phyloP scores from a whole-genome alignment of 306 rosid genomes.

The Sicyos baderoa region DNA sequence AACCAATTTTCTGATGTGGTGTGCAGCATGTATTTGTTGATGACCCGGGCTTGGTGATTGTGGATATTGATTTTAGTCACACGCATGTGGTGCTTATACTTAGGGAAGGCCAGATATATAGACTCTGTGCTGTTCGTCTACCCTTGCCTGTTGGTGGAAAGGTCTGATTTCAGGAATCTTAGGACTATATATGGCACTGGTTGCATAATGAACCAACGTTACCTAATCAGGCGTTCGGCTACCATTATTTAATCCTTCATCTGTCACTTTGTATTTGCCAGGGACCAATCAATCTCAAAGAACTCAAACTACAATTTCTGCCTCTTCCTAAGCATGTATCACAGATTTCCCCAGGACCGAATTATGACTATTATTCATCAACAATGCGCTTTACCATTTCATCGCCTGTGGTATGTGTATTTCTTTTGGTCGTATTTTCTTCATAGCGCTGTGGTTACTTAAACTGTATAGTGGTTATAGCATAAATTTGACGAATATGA shows the following conservation, averaged over 20 bases:
- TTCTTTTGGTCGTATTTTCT: constrained; percentile 4
- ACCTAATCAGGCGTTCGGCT: not conserved
- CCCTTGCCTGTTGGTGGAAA: constrained; percentile 57
- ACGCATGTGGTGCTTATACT: constrained; percentile 55
- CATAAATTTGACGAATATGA: not conserved
- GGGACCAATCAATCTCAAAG: constrained; percentile 51
- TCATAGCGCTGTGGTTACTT: not conserved
- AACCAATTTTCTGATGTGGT: constrained; percentile 18
- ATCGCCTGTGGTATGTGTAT: constrained; percentile 75
- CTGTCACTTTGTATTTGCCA: constrained; percentile 19
- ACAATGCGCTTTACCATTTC: constrained; percentile 72
- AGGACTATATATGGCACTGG: not conserved
- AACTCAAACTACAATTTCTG: constrained; percentile 47
- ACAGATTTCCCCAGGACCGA: constrained; percentile 83
- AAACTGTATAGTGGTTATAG: not conserved
- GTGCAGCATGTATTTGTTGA: constrained; percentile 55
- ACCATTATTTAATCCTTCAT: not conserved
- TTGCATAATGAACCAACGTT: constrained; percentile 12
- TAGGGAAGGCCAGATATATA: constrained; percentile 50
- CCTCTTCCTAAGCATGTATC: constrained; percentile 75
- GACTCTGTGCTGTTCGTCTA: constrained; percentile 63
- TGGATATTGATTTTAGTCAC: constrained; percentile 75
- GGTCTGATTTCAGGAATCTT: constrained; percentile 38
- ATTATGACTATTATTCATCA: constrained; percentile 71
- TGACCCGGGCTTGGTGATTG: constrained; percentile 41